A percentile compares a stretch with the other conserved stretches of the same genome.
phyloP scores from a whole-genome alignment of 148 eudicot genomes.

The Camellia granthamiana region DNA sequence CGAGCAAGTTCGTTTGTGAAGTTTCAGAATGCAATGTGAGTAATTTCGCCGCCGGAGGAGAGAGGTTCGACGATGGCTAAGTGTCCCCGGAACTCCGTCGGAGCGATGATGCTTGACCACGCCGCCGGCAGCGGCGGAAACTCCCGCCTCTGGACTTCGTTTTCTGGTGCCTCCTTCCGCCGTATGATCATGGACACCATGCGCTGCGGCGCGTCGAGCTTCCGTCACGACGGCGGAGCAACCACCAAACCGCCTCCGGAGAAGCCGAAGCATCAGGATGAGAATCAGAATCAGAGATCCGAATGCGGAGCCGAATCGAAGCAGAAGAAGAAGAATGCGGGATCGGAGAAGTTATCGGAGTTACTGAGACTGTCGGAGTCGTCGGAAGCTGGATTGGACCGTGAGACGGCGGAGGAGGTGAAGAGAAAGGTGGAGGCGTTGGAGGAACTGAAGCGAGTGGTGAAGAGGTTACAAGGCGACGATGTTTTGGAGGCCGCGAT shows the following conservation, averaged over 20 bases:
- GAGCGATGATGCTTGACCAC: constrained; percentile 29
- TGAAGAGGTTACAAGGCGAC: constrained; percentile 36
- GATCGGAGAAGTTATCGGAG: constrained; percentile 56
- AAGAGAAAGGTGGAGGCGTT: constrained; percentile 50
- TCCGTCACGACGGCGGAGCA: constrained; percentile 8
- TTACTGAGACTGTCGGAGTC: constrained; percentile 46
- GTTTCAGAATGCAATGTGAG: not conserved
- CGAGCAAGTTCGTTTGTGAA: not conserved
- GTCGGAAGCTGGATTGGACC: constrained; percentile 17
- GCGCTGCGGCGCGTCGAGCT: constrained; percentile 47
- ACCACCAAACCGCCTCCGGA: not conserved
- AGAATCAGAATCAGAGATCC: constrained; percentile 8
- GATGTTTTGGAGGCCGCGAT: constrained; percentile 42
- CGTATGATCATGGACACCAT: constrained; percentile 48
- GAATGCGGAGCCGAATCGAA: constrained; percentile 4
- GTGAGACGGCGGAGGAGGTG: constrained; percentile 30
- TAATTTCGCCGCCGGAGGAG: not conserved
- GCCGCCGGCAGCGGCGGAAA: constrained; percentile 15
- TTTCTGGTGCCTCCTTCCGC: constrained; percentile 41
- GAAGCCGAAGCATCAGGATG: not conserved
- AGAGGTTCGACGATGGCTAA: constrained; percentile 21
- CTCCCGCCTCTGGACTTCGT: constrained; percentile 36
- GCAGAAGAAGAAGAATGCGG: constrained; percentile 12
- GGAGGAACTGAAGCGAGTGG: constrained; percentile 54
- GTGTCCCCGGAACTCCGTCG: constrained; percentile 37